These are phyloP conservation scores for Rhododendron kiyosumense DNA, from an alignment of 148 eudicot species.

Conservation along the genomic window DNA sequence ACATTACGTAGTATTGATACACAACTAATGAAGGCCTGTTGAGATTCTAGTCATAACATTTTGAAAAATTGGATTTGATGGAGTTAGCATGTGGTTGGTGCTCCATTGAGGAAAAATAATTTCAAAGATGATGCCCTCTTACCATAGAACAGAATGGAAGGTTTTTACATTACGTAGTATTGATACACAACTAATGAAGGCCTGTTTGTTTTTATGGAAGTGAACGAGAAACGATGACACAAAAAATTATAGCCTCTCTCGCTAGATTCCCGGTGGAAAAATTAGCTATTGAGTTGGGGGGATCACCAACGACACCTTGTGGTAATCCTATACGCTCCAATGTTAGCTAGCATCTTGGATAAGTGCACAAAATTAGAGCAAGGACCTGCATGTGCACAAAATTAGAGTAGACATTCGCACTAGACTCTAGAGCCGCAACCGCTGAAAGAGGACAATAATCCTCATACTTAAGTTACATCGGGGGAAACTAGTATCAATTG, in stretches of 20 bases:
- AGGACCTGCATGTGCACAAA: too few relatives aligned
- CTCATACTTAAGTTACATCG: too few relatives aligned
- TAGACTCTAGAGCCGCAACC: too few relatives aligned
- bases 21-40: neutral
- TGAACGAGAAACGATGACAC: neutral
- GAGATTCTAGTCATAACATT: too few relatives aligned
- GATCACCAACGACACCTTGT: neutral
- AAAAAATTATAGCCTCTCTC: neutral
- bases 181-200: neutral
- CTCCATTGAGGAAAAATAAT: neutral
- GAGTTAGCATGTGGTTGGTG: too few relatives aligned
- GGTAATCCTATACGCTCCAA: too few relatives aligned
- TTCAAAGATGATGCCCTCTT: neutral
- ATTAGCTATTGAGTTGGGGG: neutral
- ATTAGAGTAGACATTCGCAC: too few relatives aligned
- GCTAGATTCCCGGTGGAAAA: neutral
- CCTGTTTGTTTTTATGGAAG: neutral
- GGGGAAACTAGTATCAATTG: too few relatives aligned
- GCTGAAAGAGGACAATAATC: too few relatives aligned
- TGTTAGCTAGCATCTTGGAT: neutral
- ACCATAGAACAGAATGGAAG: neutral
- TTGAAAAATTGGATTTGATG: too few relatives aligned
- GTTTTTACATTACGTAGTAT: neutral
- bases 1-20: neutral
- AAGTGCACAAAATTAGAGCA: too few relatives aligned